These are phyloP conservation scores for Aspergillus tamarii DNA, from an alignment of 2,329 filamentous ascomycete genomes.

Conservation along the genomic window DNA sequence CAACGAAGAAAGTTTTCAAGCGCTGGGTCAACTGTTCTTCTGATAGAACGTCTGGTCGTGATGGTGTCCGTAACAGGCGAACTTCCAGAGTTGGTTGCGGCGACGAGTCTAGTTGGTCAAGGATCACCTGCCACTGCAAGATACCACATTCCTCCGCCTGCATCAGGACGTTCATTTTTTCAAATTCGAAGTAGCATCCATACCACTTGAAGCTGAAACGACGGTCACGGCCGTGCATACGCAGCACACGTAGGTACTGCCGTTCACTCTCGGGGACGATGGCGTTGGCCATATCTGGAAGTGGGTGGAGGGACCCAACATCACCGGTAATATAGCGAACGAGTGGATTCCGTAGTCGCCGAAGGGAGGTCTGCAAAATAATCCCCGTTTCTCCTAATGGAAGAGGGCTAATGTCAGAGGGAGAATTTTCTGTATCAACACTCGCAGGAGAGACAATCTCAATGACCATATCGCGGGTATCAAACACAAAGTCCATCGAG, in stretches of 20 bases:
- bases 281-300: constrained; percentile 26
- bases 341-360: constrained; percentile 48
- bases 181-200: constrained; percentile 45
- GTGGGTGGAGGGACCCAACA: constrained; percentile 44
- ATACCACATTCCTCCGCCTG: constrained; percentile 29
- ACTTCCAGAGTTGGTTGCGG: constrained; percentile 18
- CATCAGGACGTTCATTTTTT: constrained; percentile 29
- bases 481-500: constrained; percentile 44
- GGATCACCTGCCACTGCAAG: constrained; percentile 50
- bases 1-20: background rate
- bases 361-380: constrained; percentile 48
- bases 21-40: background rate
- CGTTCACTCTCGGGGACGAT: constrained; percentile 26
- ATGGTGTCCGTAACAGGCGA: constrained; percentile 14
- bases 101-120: constrained; percentile 20
- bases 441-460: constrained; percentile 38
- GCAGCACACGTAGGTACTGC: constrained; percentile 38
- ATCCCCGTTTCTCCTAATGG: constrained; percentile 40
- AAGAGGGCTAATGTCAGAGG: constrained; percentile 14
- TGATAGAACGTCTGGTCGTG: background rate
- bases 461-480: constrained; percentile 40
- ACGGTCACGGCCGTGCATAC: constrained; percentile 46
- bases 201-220: constrained; percentile 51
- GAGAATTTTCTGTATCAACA: constrained; percentile 9
- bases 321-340: constrained; percentile 51